Conservation (phyloP, 169 alveolate genomes). For the Plasmodium blacklocki region DNA sequence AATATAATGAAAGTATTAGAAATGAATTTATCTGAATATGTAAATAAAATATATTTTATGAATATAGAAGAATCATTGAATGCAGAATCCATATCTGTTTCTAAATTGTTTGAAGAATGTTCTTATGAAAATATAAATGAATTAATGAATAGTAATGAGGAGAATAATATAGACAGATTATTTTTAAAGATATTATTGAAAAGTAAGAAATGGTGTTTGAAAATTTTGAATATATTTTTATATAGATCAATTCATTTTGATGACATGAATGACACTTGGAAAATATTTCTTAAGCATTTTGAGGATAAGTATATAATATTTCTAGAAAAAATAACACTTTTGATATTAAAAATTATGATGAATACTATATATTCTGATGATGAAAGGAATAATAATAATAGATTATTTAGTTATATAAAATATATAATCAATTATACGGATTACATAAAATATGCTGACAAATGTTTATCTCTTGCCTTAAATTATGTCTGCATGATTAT, state of each 20-base stretch:
- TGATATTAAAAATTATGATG: constrained; percentile 51
- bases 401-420: constrained; percentile 38
- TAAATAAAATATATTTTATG: constrained; percentile 48
- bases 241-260: constrained; percentile 59
- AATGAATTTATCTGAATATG: constrained; percentile 41
- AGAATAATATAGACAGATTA: constrained; percentile 32
- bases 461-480: constrained; percentile 34
- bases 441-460: constrained; percentile 50
- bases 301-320: constrained; percentile 57
- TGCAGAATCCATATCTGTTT: constrained; percentile 21
- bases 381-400: constrained; percentile 23
- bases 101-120: constrained; percentile 59
- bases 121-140: constrained; percentile 67
- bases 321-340: constrained; percentile 52
- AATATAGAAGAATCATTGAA: constrained; percentile 6
- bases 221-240: constrained; percentile 66
- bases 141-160: constrained; percentile 19
- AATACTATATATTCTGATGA: constrained; percentile 51
- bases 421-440: constrained; percentile 50
- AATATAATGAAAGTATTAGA: constrained; percentile 65
- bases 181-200: constrained; percentile 29
- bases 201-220: constrained; percentile 62
- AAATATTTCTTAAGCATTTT: constrained; percentile 31
- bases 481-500: constrained; percentile 53
- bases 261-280: constrained; percentile 70